Evolutionary conservation across 2,329 filamentous ascomycete genomes (phyloP).

Genomic region (Xylaria sp.): DNA sequence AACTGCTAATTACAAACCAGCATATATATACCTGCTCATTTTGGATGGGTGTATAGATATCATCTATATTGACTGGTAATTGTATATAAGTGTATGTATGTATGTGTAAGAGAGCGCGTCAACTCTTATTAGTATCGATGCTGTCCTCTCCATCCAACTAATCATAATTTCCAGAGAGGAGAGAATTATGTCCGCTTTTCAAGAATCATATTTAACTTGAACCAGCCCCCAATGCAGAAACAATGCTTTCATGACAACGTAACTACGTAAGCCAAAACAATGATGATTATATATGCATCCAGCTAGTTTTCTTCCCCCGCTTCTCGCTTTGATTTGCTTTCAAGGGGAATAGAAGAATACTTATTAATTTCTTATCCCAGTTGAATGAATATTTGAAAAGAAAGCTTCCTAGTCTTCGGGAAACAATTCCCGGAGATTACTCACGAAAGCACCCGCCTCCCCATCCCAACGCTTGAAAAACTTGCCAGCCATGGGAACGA

Average conservation of each 20-base stretch:
- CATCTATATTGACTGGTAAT: not conserved
- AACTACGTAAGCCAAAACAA: not conserved
- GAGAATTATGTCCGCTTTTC: not conserved
- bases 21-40: not conserved
- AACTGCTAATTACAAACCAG: not conserved
- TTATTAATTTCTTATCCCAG: not conserved
- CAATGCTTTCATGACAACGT: not conserved
- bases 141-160: not conserved
- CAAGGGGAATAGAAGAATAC: not conserved
- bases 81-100: no score
- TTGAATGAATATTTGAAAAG: not conserved
- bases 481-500: conserved; percentile 79
- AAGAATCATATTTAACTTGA: not conserved
- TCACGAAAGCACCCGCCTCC: conserved; percentile 75
- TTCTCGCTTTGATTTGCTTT: not conserved
- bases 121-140: not conserved
- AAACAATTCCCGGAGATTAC: conserved; percentile 82
- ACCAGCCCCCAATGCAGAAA: not conserved
- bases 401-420: conserved; percentile 74
- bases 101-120: not conserved
- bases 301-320: not conserved
- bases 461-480: conserved; percentile 89
- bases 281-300: not conserved
- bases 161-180: not conserved
- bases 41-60: not conserved